phyloP scores from a whole-genome alignment of 1,139 yeast genomes.

The Candida labiduridarum region DNA sequence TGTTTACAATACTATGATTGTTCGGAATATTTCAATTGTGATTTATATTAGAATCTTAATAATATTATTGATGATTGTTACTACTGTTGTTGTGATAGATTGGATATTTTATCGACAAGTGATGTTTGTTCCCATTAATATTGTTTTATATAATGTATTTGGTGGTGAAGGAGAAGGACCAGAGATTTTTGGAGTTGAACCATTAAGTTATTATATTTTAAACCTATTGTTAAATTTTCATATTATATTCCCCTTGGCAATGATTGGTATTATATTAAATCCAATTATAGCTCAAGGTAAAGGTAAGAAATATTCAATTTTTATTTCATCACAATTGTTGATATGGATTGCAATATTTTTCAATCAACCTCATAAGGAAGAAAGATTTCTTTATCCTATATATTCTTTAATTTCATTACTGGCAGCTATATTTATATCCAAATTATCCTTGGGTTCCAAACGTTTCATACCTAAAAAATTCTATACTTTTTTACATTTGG shows the following conservation, averaged over 20 bases:
- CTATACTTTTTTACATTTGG: conserved; percentile 8
- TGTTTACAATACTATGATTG: conserved; percentile 8
- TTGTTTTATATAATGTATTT: conserved; percentile 80
- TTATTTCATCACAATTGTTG: conserved; percentile 39
- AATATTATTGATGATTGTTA: conserved; percentile 30
- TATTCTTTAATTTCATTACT: conserved; percentile 69
- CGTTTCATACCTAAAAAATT: conserved; percentile 5
- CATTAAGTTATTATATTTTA: conserved; percentile 69
- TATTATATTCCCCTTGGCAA: conserved; percentile 50
- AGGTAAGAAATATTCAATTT: conserved; percentile 10
- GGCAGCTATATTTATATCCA: conserved; percentile 58
- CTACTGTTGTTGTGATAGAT: conserved; percentile 52
- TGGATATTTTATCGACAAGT: conserved; percentile 60
- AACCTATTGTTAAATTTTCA: conserved; percentile 79
- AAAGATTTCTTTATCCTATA: conserved; percentile 83
- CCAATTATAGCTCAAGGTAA: conserved; percentile 16
- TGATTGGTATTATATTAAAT: conserved; percentile 32
- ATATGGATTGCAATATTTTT: conserved; percentile 72
- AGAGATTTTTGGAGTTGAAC: conserved; percentile 87
- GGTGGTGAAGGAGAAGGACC: conserved; percentile 80
- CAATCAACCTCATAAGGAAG: conserved; percentile 90
- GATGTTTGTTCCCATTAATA: conserved; percentile 77
- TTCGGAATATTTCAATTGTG: conserved; percentile 7
- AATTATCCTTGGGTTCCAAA: conserved; percentile 19
- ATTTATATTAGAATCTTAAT: conserved; percentile 21